Conservation (phyloP, 176 grass and related monocot genomes). For the Dactylis glomerata region DNA sequence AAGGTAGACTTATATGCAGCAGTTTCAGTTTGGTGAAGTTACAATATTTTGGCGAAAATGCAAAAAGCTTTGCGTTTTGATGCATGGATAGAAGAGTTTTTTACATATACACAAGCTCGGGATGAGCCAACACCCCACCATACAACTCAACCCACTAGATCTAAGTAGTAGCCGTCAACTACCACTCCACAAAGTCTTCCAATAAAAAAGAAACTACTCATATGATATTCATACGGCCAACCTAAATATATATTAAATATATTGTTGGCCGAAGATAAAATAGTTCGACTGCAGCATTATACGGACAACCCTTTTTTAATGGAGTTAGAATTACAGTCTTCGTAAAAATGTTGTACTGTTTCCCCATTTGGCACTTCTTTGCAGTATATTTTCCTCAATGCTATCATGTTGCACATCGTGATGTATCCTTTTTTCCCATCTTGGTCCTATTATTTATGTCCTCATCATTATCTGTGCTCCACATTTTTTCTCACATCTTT, state of each 20-base stretch:
- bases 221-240: background rate
- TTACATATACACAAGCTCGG: too few species aligned
- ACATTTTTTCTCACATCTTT: background rate
- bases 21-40: too few species aligned
- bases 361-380: background rate
- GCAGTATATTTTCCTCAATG: background rate
- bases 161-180: too few species aligned
- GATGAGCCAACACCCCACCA: too few species aligned
- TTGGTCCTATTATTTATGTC: background rate
- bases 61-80: too few species aligned
- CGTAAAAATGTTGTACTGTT: too few species aligned
- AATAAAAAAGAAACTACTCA: background rate
- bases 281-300: background rate
- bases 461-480: background rate
- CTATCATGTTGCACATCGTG: background rate
- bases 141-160: too few species aligned
- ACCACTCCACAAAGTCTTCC: background rate
- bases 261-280: background rate
- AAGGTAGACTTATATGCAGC: too few species aligned
- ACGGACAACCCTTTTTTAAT: background rate
- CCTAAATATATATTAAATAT: background rate
- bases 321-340: background rate
- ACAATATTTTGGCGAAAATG: too few species aligned
- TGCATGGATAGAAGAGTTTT: too few species aligned
- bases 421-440: background rate